Percentiles rank a stretch among this genome's conserved stretches.
Evolutionary conservation across 2,329 filamentous ascomycete species (phyloP).

Genomic region (Penicillium paneum): DNA sequence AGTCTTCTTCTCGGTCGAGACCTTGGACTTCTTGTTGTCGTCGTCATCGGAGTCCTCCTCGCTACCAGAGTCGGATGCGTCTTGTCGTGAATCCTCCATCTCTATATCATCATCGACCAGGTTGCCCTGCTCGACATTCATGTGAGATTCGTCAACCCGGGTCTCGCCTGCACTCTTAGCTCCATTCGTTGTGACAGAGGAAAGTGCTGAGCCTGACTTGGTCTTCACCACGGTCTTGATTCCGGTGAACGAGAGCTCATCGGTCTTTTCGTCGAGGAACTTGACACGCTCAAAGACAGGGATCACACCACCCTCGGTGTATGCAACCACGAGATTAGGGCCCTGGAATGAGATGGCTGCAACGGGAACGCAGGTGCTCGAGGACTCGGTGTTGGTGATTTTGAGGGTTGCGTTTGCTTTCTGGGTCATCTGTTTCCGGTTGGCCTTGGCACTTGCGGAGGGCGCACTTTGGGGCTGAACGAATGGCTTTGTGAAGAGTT

Average conservation of each 20-base stretch:
- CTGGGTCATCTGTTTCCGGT: conserved; percentile 45
- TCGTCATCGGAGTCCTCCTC: conserved; percentile 30
- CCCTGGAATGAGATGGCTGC: conserved; percentile 46
- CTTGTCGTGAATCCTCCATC: conserved; percentile 32
- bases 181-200: conserved; percentile 53
- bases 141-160: conserved; percentile 57
- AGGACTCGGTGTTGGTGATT: conserved; percentile 43
- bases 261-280: conserved; percentile 46
- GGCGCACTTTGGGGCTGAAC: conserved; percentile 30
- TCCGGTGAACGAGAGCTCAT: conserved; percentile 45
- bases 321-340: conserved; percentile 47
- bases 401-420: conserved; percentile 46
- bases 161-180: conserved; percentile 50
- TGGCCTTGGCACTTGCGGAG: conserved; percentile 43
- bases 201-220: conserved; percentile 43
- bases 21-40: conserved; percentile 17
- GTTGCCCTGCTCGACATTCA: conserved; percentile 51
- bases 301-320: conserved; percentile 50
- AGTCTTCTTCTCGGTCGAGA: conserved; percentile 19
- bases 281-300: conserved; percentile 49
- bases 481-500: conserved; percentile 51
- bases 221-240: conserved; percentile 44
- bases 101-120: conserved; percentile 44
- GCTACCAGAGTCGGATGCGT: conserved; percentile 26
- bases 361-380: conserved; percentile 41